phyloP scores from a whole-genome alignment of 257 asterid species.

The Solanum boliviense region DNA sequence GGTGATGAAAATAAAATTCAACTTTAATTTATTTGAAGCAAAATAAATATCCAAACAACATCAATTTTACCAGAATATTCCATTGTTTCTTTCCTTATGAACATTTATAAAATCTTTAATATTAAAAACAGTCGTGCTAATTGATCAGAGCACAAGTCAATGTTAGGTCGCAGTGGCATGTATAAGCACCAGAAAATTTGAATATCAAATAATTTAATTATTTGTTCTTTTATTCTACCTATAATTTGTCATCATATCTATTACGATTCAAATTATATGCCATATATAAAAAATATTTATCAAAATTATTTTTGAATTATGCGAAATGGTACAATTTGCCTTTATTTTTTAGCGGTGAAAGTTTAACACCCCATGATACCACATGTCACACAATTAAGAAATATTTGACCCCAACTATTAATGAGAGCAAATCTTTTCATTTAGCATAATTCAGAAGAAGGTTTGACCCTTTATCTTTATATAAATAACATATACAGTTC shows the following conservation, averaged over 20 bases:
- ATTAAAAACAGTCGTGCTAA: neutral
- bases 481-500: neutral
- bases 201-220: neutral
- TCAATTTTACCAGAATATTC: neutral
- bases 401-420: neutral
- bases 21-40: neutral
- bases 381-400: neutral
- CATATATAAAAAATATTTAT: too few relatives aligned
- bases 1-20: neutral
- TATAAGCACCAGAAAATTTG: neutral
- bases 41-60: neutral
- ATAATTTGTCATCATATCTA: neutral
- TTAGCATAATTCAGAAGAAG: too few relatives aligned
- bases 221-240: neutral
- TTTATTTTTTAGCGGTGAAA: neutral
- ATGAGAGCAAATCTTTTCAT: too few relatives aligned
- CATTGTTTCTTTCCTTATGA: neutral
- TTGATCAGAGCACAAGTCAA: neutral
- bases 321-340: neutral
- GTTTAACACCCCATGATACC: neutral
- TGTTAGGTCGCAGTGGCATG: neutral
- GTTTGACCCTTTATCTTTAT: neutral
- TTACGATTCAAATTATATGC: neutral
- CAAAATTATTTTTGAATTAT: neutral
- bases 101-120: neutral